Conservation (phyloP, 1,284 basidiomycete genomes). For the Amylostereum chailletii region DNA sequence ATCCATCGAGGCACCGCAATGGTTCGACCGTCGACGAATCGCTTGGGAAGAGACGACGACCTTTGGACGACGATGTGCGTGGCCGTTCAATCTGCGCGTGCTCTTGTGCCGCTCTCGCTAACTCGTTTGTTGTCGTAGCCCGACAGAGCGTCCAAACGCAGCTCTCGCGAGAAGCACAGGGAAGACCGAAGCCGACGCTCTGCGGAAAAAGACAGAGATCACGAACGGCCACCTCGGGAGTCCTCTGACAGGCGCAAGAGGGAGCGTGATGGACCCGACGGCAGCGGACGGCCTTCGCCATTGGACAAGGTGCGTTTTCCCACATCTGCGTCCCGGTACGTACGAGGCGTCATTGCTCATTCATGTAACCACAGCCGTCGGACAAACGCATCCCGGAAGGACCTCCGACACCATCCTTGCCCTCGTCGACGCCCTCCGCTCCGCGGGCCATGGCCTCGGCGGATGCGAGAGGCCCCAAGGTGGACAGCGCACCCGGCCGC, state of each 20-base stretch:
- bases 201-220: conserved; percentile 56
- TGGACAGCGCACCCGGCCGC: conserved; percentile 13
- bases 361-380: conserved; percentile 3
- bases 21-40: conserved; percentile 38
- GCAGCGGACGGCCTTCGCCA: conserved; percentile 31
- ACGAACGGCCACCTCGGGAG: conserved; percentile 50
- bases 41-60: conserved; percentile 60
- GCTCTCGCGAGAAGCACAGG: conserved; percentile 68
- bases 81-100: conserved; percentile 7
- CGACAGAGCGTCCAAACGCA: conserved; percentile 64
- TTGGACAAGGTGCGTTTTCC: conserved; percentile 45
- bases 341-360: background rate
- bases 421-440: conserved; percentile 56
- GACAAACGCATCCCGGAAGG: conserved; percentile 55
- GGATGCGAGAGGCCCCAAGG: conserved; percentile 17
- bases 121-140: conserved; percentile 29
- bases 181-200: conserved; percentile 59
- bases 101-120: conserved; percentile 5
- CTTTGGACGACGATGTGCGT: conserved; percentile 62
- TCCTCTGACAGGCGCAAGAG: conserved; percentile 52
- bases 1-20: conserved; percentile 45
- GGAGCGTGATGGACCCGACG: conserved; percentile 48
- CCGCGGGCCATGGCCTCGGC: conserved; percentile 55
- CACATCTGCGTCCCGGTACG: background rate
- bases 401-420: conserved; percentile 37